Conservation (phyloP, 2,329 filamentous ascomycete genomes). For the Arthrobotrys musiformis region DNA sequence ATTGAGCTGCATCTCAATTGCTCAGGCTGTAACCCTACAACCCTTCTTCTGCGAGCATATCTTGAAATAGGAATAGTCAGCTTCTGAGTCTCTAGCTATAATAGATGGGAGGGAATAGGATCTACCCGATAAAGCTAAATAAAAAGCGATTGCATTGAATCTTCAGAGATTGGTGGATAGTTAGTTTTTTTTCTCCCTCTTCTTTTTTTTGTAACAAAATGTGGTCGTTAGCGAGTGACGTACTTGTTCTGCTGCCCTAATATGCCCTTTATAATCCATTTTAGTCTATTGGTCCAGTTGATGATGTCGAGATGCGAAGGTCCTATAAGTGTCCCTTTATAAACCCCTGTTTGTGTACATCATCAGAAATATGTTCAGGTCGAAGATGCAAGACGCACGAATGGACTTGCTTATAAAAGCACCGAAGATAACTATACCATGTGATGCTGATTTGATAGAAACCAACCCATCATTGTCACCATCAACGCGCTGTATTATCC, state of each 20-base stretch:
- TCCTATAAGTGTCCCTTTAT: slow-evolving; percentile 72
- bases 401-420: background rate
- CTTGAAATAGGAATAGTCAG: slow-evolving; percentile 32
- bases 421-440: slow-evolving; percentile 15
- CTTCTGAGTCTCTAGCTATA: background rate
- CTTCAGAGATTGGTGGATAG: slow-evolving; percentile 61
- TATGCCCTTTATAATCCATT: slow-evolving; percentile 67
- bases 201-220: too few species aligned
- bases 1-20: background rate
- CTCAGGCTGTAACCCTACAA: slow-evolving; percentile 27
- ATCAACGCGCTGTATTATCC: slow-evolving; percentile 67
- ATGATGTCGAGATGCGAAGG: slow-evolving; percentile 75
- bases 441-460: slow-evolving; percentile 73
- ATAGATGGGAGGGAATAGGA: background rate
- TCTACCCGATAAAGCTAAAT: slow-evolving; percentile 69
- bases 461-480: slow-evolving; percentile 76
- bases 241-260: slow-evolving; percentile 68
- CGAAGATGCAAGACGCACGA: background rate
- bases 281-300: slow-evolving; percentile 74
- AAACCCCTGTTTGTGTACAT: slow-evolving; percentile 64
- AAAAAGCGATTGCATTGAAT: slow-evolving; percentile 76
- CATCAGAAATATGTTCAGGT: background rate
- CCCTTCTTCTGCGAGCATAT: slow-evolving; percentile 59
- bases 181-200: background rate
- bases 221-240: too few species aligned